These are phyloP conservation scores for Corylus heterophylla DNA, from an alignment of 306 rosid genomes.

Conservation along the genomic window DNA sequence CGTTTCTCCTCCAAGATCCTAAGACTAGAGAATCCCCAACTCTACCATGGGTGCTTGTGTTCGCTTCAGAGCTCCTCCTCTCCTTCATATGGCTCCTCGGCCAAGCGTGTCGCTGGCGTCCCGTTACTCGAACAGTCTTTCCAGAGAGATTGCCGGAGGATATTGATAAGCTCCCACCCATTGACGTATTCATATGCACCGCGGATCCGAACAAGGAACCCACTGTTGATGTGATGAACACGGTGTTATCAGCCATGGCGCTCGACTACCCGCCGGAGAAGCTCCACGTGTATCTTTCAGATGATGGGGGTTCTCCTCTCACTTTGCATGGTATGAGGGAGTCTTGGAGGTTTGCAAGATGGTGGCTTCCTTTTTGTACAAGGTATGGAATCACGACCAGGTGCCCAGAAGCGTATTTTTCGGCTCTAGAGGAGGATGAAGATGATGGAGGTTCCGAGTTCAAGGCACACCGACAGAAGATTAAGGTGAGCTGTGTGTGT, in stretches of 20 bases:
- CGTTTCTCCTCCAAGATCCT: slow-evolving; percentile 38
- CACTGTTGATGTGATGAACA: slow-evolving; percentile 63
- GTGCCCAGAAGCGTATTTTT: slow-evolving; percentile 69
- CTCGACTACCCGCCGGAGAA: slow-evolving; percentile 66
- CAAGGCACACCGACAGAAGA: slow-evolving; percentile 26
- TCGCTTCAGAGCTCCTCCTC: slow-evolving; percentile 57
- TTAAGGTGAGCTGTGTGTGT: slow-evolving; percentile 29
- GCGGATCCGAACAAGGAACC: slow-evolving; percentile 74
- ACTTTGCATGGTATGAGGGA: slow-evolving; percentile 51
- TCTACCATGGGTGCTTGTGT: slow-evolving; percentile 54
- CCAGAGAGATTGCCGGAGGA: slow-evolving; percentile 58
- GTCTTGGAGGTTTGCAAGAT: slow-evolving; percentile 56
- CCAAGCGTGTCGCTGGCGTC: slow-evolving; percentile 59
- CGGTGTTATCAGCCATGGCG: slow-evolving; percentile 71
- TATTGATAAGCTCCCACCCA: slow-evolving; percentile 43
- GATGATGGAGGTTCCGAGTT: slow-evolving; percentile 34
- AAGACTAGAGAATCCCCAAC: slow-evolving; percentile 21
- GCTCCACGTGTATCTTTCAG: slow-evolving; percentile 75
- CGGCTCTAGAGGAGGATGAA: slow-evolving; percentile 26
- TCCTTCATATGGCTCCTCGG: slow-evolving; percentile 61
- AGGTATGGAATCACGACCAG: slow-evolving; percentile 43
- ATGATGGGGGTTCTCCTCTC: slow-evolving; percentile 59
- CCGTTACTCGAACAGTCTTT: slow-evolving; percentile 50
- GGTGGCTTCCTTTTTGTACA: slow-evolving; percentile 70
- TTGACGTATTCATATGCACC: slow-evolving; percentile 75